These are phyloP conservation scores for Pythium dissotocum DNA, from an alignment of 352 stramenopile genomes.

Conservation along the genomic window DNA sequence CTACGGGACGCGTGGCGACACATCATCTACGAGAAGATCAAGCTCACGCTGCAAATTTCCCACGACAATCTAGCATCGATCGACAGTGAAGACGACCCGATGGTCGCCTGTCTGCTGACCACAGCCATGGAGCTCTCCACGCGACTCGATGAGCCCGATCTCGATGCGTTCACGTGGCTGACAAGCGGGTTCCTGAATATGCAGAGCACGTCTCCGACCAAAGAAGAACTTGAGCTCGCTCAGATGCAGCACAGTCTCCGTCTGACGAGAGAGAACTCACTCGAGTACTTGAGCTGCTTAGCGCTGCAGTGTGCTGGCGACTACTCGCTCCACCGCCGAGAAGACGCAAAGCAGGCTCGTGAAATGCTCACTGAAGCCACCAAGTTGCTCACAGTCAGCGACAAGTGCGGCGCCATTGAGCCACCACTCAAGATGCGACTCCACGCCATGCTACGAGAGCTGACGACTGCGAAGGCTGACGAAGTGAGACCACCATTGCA, in stretches of 20 bases:
- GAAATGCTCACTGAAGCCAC: constrained; percentile 36
- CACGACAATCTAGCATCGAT: constrained; percentile 27
- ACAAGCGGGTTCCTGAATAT: constrained; percentile 48
- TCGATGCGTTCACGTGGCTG: constrained; percentile 47
- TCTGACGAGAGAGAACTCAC: constrained; percentile 37
- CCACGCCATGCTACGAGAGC: constrained; percentile 40
- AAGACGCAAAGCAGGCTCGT: constrained; percentile 12
- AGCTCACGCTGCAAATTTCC: constrained; percentile 43
- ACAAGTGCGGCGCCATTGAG: constrained; percentile 27
- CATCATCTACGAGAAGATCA: constrained; percentile 39
- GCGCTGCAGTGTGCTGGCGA: constrained; percentile 43
- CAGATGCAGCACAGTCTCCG: constrained; percentile 40
- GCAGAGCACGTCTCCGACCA: constrained; percentile 12
- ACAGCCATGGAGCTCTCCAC: constrained; percentile 42
- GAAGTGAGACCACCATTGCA: constrained; percentile 6
- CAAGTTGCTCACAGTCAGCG: constrained; percentile 28
- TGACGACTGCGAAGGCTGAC: neutral
- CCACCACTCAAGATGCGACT: constrained; percentile 43
- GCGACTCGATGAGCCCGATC: constrained; percentile 46
- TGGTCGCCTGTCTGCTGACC: constrained; percentile 35
- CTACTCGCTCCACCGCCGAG: constrained; percentile 15
- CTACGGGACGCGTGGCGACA: constrained; percentile 40
- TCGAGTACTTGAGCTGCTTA: constrained; percentile 36
- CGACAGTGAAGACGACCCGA: constrained; percentile 20
- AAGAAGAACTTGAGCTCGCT: constrained; percentile 27